Base-by-base conservation (phyloP, 331 rosid genomes). In the Dryas integrifolia region DNA sequence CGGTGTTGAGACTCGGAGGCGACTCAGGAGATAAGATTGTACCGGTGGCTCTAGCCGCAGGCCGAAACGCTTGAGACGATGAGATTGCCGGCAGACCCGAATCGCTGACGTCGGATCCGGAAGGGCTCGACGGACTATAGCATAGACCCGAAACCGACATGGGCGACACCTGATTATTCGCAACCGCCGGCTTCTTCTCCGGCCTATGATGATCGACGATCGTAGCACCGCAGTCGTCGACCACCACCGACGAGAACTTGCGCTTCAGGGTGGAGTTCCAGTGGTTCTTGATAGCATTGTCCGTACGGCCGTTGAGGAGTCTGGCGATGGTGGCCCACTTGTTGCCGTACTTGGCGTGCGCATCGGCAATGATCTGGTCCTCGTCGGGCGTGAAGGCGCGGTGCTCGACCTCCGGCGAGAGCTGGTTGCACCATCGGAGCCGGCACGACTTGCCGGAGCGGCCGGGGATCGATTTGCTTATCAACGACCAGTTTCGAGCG, bases 231-330 rank as follows among this genome's bases (percentile, higher is more conserved):
- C 48, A 62, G 43, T 26, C 72, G 15, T 44, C 48, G 5, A 45
- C 67, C 65, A 46, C 18, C 51, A 71, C 39, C 47, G 82, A 70
- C 15, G 80, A 46, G 70, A 10, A 74, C 80, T 87, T 87, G 15
- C 89, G 65, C 78, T 87, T 87, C 24, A 21, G 24, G 24, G 24
- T 21, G 24, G 24, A 21, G 24, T 21, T 21, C 24, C 24, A 21
- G 24, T 85, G 89, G 77, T 87, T 87, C 79, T 87, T 87, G 49
- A 87, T 79, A 38, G 89, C 86, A 76, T 87, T 87, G 74, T 87
- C 89, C 12, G 92, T 87, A 3, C 92, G 92, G 53, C 92, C 92
- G 39, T 82, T 76, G n/a, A 87, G 85, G 26, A 85, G 86, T 59
- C 83, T 76, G 3, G 92, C 77, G 26, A 87, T 87, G 58, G 24